phyloP scores from a whole-genome alignment of 2,329 filamentous ascomycete species.

The Ophiocordyceps camponoti-rufipedis region DNA sequence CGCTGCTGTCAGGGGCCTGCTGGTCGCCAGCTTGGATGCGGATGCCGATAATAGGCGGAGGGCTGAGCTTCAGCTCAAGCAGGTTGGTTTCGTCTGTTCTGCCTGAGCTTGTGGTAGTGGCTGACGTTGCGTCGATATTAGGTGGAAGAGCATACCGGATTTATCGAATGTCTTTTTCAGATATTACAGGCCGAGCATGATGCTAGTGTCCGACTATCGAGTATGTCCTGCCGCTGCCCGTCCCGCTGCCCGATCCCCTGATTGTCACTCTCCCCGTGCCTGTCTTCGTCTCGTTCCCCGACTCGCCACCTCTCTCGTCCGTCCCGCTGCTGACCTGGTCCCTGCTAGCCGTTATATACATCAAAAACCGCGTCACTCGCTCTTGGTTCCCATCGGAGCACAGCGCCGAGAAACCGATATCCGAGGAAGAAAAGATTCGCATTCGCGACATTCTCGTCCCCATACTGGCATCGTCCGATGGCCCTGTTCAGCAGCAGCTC shows the following conservation, averaged over 20 bases:
- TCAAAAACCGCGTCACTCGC: slow-evolving; percentile 92
- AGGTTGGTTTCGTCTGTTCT: slow-evolving; percentile 33
- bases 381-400: slow-evolving; percentile 74
- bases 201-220: slow-evolving; percentile 65
- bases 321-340: background rate
- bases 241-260: too few species aligned
- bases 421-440: slow-evolving; percentile 74
- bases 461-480: slow-evolving; percentile 62
- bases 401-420: slow-evolving; percentile 54
- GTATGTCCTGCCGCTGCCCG: slow-evolving; percentile 33
- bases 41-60: slow-evolving; percentile 58
- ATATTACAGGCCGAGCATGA: slow-evolving; percentile 83
- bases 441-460: slow-evolving; percentile 82
- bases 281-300: slow-evolving; percentile 1
- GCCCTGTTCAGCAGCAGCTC: slow-evolving; percentile 77
- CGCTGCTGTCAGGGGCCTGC: slow-evolving; percentile 55
- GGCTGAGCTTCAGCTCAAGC: slow-evolving; percentile 67
- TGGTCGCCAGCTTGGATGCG: slow-evolving; percentile 56
- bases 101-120: background rate
- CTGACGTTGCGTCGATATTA: slow-evolving; percentile 19
- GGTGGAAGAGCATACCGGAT: slow-evolving; percentile 82
- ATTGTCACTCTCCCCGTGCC: too few species aligned
- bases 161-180: slow-evolving; percentile 77
- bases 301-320: too few species aligned
- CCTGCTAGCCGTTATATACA: slow-evolving; percentile 70